Evolutionary conservation across 805 yeast species (phyloP).

Genomic region (Isabelozyma gotoi): DNA sequence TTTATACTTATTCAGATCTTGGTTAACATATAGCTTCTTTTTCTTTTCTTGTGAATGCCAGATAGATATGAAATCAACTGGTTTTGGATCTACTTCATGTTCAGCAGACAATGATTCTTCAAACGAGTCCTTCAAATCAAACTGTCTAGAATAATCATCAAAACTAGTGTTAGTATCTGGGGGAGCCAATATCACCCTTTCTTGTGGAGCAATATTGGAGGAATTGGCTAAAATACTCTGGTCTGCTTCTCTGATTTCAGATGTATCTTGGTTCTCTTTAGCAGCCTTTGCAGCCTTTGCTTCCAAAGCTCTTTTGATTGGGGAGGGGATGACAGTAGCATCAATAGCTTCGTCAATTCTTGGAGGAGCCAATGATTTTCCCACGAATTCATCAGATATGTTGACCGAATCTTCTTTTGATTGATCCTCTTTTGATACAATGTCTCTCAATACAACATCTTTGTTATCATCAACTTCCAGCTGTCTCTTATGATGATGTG

Average conservation of each 20-base stretch:
- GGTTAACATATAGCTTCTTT: conserved; percentile 6
- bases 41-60: conserved; percentile 41
- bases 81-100: conserved; percentile 30
- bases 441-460: no score
- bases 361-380: conserved; percentile 18
- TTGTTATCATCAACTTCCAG: conserved; percentile 7
- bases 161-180: conserved; percentile 39
- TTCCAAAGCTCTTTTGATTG: neutral
- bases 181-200: conserved; percentile 34
- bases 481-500: neutral
- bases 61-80: conserved; percentile 33
- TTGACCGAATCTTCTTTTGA: neutral
- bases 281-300: neutral
- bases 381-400: conserved; percentile 15
- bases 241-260: conserved; percentile 9
- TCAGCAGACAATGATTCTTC: conserved; percentile 45
- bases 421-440: no score
- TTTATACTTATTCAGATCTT: neutral
- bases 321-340: conserved; percentile 16
- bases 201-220: conserved; percentile 37
- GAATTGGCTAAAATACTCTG: conserved; percentile 42
- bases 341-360: conserved; percentile 15
- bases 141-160: conserved; percentile 34
- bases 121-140: conserved; percentile 18
- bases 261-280: neutral